Conservation (phyloP, 768 basidiomycete genomes). For the Agaricus sinodeliciosus region DNA sequence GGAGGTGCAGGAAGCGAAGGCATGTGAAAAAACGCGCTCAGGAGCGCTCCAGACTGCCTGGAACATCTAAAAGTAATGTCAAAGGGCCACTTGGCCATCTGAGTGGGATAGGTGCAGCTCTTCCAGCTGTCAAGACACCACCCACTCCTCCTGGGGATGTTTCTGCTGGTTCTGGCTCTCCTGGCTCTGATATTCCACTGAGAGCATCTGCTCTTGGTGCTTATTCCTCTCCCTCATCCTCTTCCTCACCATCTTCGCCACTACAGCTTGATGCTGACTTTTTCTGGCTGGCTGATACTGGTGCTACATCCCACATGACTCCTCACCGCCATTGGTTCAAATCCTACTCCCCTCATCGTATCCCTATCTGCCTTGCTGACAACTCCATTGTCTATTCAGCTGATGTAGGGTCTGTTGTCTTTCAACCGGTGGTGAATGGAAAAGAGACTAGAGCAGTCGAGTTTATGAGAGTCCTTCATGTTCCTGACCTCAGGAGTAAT, state of each 20-base stretch:
- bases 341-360: not conserved
- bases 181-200: too few species aligned
- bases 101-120: too few species aligned
- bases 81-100: too few species aligned
- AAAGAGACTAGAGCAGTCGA: conserved; percentile 5
- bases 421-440: conserved; percentile 8
- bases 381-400: conserved; percentile 11
- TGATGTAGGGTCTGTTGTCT: conserved; percentile 8
- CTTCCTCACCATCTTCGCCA: not conserved
- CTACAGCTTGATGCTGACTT: not conserved
- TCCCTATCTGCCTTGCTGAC: conserved; percentile 12
- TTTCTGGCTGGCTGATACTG: conserved; percentile 14
- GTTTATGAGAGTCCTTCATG: conserved; percentile 13
- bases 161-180: too few species aligned
- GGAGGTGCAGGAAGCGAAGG: too few species aligned
- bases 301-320: conserved; percentile 16
- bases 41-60: too few species aligned
- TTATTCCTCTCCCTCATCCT: not conserved
- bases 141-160: too few species aligned
- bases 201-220: too few species aligned
- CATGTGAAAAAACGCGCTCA: too few species aligned
- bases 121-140: too few species aligned
- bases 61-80: too few species aligned
- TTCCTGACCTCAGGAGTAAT: conserved; percentile 13
- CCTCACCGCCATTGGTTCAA: conserved; percentile 11